Evolutionary conservation across 2,329 filamentous ascomycete species (phyloP).

Genomic region (Nigrospora osmanthi): DNA sequence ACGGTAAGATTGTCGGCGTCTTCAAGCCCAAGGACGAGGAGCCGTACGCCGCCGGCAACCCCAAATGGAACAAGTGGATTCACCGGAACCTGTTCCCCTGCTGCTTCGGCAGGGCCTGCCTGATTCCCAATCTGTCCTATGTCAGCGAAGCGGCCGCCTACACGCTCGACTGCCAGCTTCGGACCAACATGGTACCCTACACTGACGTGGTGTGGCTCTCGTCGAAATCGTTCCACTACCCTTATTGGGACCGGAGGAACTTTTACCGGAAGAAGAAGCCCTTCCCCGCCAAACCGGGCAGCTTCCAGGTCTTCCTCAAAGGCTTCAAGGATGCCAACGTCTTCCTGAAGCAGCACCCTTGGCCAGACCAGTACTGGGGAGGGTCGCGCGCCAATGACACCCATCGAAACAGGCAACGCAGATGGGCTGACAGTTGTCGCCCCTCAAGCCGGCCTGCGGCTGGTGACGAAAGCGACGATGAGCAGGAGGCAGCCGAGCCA

Average conservation of each 20-base stretch:
- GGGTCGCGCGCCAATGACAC: slow-evolving; percentile 63
- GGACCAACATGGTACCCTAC: slow-evolving; percentile 89
- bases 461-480: slow-evolving; percentile 43
- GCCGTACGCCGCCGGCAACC: slow-evolving; percentile 92
- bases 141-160: slow-evolving; percentile 97
- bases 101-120: slow-evolving; percentile 88
- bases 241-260: slow-evolving; percentile 89
- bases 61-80: slow-evolving; percentile 99
- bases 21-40: slow-evolving; percentile 99
- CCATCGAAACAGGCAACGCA: slow-evolving; percentile 58
- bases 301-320: slow-evolving; percentile 95
- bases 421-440: slow-evolving; percentile 78
- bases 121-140: slow-evolving; percentile 96
- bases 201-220: slow-evolving; percentile 92
- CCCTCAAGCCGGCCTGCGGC: slow-evolving; percentile 39
- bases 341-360: slow-evolving; percentile 89
- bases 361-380: slow-evolving; percentile 80
- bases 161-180: slow-evolving; percentile 82
- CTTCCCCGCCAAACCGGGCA: slow-evolving; percentile 83
- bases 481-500: slow-evolving; percentile 25
- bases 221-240: slow-evolving; percentile 96
- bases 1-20: slow-evolving; percentile 92
- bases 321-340: slow-evolving; percentile 96
- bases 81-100: slow-evolving; percentile 96
- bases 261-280: slow-evolving; percentile 82